Evolutionary conservation across 192 early-diverging fungal species (phyloP), one percentile per base, ranked within the genome.

Genomic region (Diversispora eburnea): DNA sequence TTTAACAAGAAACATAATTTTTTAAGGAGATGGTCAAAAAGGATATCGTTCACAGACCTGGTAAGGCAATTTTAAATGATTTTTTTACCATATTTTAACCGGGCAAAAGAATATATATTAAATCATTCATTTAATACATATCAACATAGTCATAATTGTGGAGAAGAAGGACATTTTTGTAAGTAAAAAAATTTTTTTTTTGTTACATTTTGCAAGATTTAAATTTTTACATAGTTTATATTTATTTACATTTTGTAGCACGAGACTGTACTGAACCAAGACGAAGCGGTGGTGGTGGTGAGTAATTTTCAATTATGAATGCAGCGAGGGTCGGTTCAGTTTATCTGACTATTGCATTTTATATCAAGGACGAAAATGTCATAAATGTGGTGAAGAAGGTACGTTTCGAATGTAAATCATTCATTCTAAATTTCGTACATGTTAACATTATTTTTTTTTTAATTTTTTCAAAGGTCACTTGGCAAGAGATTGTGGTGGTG

Each of bases 301-400:
- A 17, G 13, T n/a, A 19, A 17, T 17, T 59, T 22, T 33, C 3
- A 3, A 66, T 47, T 25, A 43, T 42, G 4, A 41, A 25, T 25
- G 15, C 2, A 17, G 20, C 13, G 17, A 43, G 62, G 0, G 5
- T 47, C 39, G 4, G 19, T 19, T 48, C n/a, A 20, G 39, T 25
- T 65, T 39, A 8, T 4, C 6, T 43, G 9, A 47, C 4, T 5
- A 4, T 47, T 43, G 42, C 9, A 10, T 41, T 46, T n/a, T 46
- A 20, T 15, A 47, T 47, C n/a, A 33, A 66, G 64, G 64, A 41
- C 66, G 49, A 39, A 67, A 13, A 12, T 67, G 66, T 39, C 19
- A 67, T 39, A 67, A 67, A 52, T 67, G 66, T 51, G 33, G 33
- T 0, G 66, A 52, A 10, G 66, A 33, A 33, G 25, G 25, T 33